Percentiles rank a stretch among this genome's conserved stretches.
phyloP scores from a whole-genome alignment of 371 early-diverging fungal genomes.

The Lichtheimia corymbifera region DNA sequence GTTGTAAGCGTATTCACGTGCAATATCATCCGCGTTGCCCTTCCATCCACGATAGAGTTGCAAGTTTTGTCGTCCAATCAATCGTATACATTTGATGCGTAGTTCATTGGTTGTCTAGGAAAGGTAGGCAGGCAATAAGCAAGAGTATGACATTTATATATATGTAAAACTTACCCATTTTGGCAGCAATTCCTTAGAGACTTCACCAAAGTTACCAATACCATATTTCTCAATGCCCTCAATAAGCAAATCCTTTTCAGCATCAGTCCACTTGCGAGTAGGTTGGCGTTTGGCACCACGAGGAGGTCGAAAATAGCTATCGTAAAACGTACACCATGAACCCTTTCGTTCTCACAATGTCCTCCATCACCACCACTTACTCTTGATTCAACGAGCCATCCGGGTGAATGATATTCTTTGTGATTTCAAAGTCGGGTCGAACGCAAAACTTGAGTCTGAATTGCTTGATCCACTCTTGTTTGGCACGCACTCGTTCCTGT shows the following conservation, averaged over 20 bases:
- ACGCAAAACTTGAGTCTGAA: conserved; percentile 83
- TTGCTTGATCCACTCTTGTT: conserved; percentile 78
- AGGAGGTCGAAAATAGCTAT: conserved; percentile 82
- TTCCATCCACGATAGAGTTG: conserved; percentile 88
- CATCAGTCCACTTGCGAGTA: conserved; percentile 83
- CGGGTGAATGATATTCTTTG: conserved; percentile 76
- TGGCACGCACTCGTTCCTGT: conserved; percentile 27
- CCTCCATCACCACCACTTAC: conserved; percentile 34
- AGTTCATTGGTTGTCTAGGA: conserved; percentile 79
- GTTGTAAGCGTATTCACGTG: conserved; percentile 75
- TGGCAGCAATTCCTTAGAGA: conserved; percentile 77
- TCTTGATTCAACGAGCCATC: conserved; percentile 90
- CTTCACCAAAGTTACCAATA: conserved; percentile 87
- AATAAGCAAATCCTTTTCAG: conserved; percentile 72
- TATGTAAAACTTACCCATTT: conserved; percentile 67
- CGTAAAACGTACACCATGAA: not conserved
- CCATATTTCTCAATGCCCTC: conserved; percentile 85
- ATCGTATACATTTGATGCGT: conserved; percentile 80
- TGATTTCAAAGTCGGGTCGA: conserved; percentile 79
- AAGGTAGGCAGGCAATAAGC: not conserved
- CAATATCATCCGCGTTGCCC: conserved; percentile 71
- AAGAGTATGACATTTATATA: not conserved
- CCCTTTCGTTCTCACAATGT: too few species aligned
- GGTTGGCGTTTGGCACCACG: conserved; percentile 53
- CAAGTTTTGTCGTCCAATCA: conserved; percentile 88